Evolutionary conservation across 2,329 filamentous ascomycete genomes (phyloP), one percentile per base, ranked within the genome.

Genomic region (Penicillium expansum): DNA sequence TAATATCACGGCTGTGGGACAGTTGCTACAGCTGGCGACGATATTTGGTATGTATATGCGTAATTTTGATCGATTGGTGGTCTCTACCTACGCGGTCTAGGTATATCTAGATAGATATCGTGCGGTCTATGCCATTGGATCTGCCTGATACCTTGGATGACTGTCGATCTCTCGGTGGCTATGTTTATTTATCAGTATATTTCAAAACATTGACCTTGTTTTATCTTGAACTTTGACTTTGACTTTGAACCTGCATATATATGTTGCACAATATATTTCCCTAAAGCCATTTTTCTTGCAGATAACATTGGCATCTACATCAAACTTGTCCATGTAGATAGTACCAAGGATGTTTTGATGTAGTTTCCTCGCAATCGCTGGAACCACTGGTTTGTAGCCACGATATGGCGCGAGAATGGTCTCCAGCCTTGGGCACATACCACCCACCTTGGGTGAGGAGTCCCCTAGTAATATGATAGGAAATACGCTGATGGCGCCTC

Each of bases 1-100:
- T 0, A 85, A 69, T 27, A 84, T 89, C 52, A 86, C 86, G 0
- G 80, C 83, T 4, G 67, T 90, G 0, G 86, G 61, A 49, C 58
- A 61, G 38, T 47, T 63, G 11, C 45, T 67, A 44, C 60, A 63
- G 50, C 44, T 64, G 35, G 63, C 56, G 37, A 62, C 52, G 18
- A 66, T 66, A 42, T 63, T 58, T 29, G 57, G 59, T 64, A 58
- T 52, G 70, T 70, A 43, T 7, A 43, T n/a, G 4, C 41, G n/a
- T 20, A 32, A 48, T n/a, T n/a, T 20, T 29, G 13, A 37, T 49
- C 16, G 8, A 13, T 35, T 45, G 8, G 9, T 10, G 5, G 5
- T 35, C 6, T 27, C 10, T 29, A 30, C 2, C 18, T 10, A 4
- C 14, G 1, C 4, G 14, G 20, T 37, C 20, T 13, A 35, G 14